phyloP scores from a whole-genome alignment of 164 flowering plant species.

The Amborella trichopoda region DNA sequence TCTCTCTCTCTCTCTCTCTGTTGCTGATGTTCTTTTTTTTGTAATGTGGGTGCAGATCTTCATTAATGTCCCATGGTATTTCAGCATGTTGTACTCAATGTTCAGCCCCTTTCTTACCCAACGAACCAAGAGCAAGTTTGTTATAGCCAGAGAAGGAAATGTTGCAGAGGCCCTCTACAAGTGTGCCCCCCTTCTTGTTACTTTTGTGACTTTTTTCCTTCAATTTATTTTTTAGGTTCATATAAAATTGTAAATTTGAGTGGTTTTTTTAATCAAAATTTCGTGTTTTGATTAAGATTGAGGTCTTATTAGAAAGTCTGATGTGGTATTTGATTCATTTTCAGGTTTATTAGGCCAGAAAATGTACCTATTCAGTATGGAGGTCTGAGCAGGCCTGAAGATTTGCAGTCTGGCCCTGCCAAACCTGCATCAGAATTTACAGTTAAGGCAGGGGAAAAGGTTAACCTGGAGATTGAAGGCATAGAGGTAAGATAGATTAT shows the following conservation, averaged over 20 bases:
- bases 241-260: background rate
- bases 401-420: constrained; percentile 51
- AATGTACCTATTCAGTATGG: constrained; percentile 86
- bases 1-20: background rate
- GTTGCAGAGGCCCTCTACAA: constrained; percentile 88
- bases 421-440: constrained; percentile 93
- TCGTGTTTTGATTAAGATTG: background rate
- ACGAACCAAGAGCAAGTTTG: constrained; percentile 96
- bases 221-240: background rate
- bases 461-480: constrained; percentile 90
- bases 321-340: background rate
- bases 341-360: constrained; percentile 81
- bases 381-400: constrained; percentile 64
- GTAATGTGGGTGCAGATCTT: constrained; percentile 39
- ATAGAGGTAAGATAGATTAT: constrained; percentile 91
- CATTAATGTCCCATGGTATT: constrained; percentile 94
- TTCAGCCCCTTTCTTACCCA: constrained; percentile 92
- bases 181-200: constrained; percentile 21
- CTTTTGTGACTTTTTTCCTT: background rate
- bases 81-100: constrained; percentile 71
- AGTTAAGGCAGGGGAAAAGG: constrained; percentile 94
- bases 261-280: background rate
- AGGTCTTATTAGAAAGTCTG: background rate
- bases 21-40: background rate
- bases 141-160: constrained; percentile 71